phyloP scores from a whole-genome alignment of 768 basidiomycete genomes.

The Tubosaeta sp. region DNA sequence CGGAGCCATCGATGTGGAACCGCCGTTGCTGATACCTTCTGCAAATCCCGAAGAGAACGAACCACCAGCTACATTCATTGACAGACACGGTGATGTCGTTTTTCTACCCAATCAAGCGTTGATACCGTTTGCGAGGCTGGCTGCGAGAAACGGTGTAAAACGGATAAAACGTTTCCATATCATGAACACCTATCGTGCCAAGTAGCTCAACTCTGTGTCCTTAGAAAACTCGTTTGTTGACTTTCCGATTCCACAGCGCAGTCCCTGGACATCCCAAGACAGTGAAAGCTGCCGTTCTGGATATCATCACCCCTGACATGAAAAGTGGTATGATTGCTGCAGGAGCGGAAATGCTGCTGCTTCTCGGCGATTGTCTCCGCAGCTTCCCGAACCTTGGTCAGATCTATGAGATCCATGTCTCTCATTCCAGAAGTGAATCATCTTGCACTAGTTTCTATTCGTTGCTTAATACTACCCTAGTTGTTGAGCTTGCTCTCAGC shows the following conservation, averaged over 20 bases:
- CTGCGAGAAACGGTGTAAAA: conserved; percentile 59
- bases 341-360: conserved; percentile 67
- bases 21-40: conserved; percentile 77
- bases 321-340: conserved; percentile 61
- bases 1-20: conserved; percentile 85
- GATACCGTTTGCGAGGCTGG: conserved; percentile 75
- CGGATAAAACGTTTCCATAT: conserved; percentile 85
- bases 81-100: conserved; percentile 75
- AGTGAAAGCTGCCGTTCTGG: conserved; percentile 73
- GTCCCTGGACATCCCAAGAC: conserved; percentile 71
- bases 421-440: conserved; percentile 67
- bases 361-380: conserved; percentile 63
- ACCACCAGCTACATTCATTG: conserved; percentile 69
- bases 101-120: conserved; percentile 68
- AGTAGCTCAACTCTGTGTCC: conserved; percentile 36
- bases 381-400: conserved; percentile 66
- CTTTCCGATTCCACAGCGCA: conserved; percentile 34
- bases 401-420: conserved; percentile 73
- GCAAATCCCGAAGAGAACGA: conserved; percentile 59
- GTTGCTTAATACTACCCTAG: conserved; percentile 34
- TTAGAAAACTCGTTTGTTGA: not conserved
- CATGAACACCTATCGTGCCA: conserved; percentile 65
- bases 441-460: not conserved
- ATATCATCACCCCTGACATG: conserved; percentile 78
- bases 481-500: conserved; percentile 60